Percentiles rank a stretch among this genome's conserved stretches.
phyloP scores from a whole-genome alignment of 2,329 filamentous ascomycete species.

The Tolypocladium inflatum region DNA sequence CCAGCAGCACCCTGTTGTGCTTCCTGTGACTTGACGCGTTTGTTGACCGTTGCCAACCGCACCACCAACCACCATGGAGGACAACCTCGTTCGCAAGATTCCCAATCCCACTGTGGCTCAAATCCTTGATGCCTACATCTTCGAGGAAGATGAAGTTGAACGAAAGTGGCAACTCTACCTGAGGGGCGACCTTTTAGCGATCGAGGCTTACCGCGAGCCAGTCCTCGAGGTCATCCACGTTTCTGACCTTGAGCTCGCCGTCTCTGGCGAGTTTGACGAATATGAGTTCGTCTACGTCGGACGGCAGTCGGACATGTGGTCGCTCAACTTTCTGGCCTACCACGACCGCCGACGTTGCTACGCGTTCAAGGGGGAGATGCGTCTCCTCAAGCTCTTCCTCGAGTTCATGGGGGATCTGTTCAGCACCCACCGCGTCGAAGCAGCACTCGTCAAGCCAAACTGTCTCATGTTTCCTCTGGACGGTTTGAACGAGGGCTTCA shows the following conservation, averaged over 20 bases:
- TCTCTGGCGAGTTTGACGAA: neutral
- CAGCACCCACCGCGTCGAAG: neutral
- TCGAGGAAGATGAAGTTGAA: neutral
- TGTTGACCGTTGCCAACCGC: neutral
- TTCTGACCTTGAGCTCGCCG: neutral
- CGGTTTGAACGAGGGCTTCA: neutral
- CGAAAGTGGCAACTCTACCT: neutral
- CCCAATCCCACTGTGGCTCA: neutral
- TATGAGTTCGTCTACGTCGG: neutral
- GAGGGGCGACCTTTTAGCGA: neutral
- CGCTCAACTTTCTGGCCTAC: conserved; percentile 6
- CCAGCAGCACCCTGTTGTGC: neutral
- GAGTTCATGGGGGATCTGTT: neutral
- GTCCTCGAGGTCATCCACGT: neutral
- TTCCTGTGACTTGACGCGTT: neutral
- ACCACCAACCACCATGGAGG: neutral
- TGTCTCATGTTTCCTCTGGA: neutral
- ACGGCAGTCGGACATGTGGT: neutral
- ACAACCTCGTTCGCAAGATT: neutral
- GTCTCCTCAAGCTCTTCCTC: conserved; percentile 4
- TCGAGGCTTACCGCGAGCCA: neutral
- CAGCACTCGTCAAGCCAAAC: neutral
- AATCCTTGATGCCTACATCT: neutral
- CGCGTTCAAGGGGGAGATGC: conserved; percentile 7
- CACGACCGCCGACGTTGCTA: neutral